These are phyloP conservation scores for Chytridium lagenaria DNA, from an alignment of 371 early-diverging fungal genomes.

Conservation along the genomic window DNA sequence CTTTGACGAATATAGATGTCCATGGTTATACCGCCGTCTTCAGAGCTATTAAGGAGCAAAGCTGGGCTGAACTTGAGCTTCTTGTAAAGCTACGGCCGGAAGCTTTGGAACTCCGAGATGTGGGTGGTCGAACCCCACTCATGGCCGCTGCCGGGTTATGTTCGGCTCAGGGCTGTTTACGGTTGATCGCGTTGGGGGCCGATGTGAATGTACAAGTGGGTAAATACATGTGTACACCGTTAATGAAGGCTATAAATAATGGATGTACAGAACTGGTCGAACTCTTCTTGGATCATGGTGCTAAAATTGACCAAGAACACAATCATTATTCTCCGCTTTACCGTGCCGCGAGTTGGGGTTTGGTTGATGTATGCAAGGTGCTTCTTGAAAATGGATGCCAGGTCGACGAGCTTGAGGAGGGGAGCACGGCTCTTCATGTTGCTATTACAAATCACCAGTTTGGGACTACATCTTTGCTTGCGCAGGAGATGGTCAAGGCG, in stretches of 20 bases:
- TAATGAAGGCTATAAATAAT: background rate
- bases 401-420: background rate
- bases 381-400: background rate
- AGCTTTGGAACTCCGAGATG: background rate
- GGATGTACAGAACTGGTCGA: background rate
- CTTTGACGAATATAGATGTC: background rate
- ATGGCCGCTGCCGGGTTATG: background rate
- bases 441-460: background rate
- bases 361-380: background rate
- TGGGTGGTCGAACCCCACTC: background rate
- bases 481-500: background rate
- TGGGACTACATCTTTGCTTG: background rate
- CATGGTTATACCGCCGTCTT: background rate
- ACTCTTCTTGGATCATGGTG: background rate
- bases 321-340: background rate
- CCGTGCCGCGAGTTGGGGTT: background rate
- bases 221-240: background rate
- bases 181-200: background rate
- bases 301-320: background rate
- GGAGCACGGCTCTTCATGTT: background rate
- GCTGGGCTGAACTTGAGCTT: background rate
- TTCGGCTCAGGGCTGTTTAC: background rate
- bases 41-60: background rate
- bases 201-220: background rate
- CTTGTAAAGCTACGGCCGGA: background rate